Evolutionary conservation across 495 filamentous ascomycete genomes (phyloP).

Genomic region (Neurospora terricola): DNA sequence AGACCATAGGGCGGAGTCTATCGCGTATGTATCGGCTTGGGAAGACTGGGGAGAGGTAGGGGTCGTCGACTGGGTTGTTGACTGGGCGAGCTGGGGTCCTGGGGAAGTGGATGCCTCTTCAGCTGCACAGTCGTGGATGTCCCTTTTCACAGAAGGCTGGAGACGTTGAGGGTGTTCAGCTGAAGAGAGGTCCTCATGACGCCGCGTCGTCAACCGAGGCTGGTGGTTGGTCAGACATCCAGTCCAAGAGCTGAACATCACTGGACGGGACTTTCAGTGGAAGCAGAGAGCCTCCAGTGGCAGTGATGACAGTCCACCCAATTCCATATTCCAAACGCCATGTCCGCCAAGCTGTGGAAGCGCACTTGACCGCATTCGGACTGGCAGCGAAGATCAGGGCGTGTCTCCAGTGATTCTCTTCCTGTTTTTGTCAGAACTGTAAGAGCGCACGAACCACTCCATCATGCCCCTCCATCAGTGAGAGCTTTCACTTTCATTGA

Average conservation of each 20-base stretch:
- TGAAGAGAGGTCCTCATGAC: neutral
- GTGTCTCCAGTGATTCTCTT: neutral
- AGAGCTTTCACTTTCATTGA: conserved; percentile 8
- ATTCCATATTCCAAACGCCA: neutral
- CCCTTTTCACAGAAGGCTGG: neutral
- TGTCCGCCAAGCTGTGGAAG: neutral
- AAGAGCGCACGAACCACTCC: conserved; percentile 5
- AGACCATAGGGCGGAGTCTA: neutral
- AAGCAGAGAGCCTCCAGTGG: neutral
- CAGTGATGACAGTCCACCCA: neutral
- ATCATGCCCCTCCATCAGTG: conserved; percentile 11
- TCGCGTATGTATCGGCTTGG: neutral
- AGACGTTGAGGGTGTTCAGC: neutral
- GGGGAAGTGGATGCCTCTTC: neutral
- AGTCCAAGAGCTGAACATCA: conserved; percentile 8
- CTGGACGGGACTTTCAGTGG: neutral
- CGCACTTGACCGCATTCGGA: neutral
- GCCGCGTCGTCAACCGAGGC: conserved; percentile 16
- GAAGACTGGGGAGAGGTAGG: neutral
- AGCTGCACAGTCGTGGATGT: neutral
- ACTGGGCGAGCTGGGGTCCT: neutral
- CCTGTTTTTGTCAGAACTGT: neutral
- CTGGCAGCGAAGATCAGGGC: neutral
- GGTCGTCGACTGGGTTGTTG: neutral
- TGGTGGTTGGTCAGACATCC: conserved; percentile 23